Percentiles rank a stretch among this genome's conserved stretches.
Conservation (phyloP, 441 rosid genomes). For the Euphorbia celastroides region DNA sequence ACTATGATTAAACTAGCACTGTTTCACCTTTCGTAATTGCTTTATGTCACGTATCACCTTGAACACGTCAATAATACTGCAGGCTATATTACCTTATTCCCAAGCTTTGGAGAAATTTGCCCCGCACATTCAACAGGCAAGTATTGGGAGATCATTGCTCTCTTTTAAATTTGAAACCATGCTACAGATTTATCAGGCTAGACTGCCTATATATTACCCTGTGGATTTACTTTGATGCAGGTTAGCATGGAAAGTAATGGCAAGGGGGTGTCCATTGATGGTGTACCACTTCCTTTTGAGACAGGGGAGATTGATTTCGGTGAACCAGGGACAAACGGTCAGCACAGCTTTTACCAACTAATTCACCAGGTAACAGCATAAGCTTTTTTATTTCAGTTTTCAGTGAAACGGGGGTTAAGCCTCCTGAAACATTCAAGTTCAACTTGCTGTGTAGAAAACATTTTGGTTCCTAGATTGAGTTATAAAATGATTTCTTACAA, state of each 20-base stretch:
- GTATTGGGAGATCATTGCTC: slow-evolving; percentile 17
- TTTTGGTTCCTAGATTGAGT: not conserved
- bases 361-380: slow-evolving; percentile 72
- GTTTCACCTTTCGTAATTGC: slow-evolving; percentile 6
- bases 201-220: slow-evolving; percentile 8
- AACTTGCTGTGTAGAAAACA: not conserved
- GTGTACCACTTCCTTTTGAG: slow-evolving; percentile 70
- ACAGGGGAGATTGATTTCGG: slow-evolving; percentile 98
- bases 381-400: not conserved
- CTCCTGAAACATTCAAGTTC: not conserved
- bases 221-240: slow-evolving; percentile 32
- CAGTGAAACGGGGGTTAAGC: not conserved
- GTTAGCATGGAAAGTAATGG: slow-evolving; percentile 99
- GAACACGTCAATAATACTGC: slow-evolving; percentile 19
- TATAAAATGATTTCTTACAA: not conserved
- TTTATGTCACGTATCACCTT: not conserved
- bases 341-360: slow-evolving; percentile 97
- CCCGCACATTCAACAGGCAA: slow-evolving; percentile 95
- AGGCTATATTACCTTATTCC: slow-evolving; percentile 94
- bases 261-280: slow-evolving; percentile 95
- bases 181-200: slow-evolving; percentile 3
- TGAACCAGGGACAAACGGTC: slow-evolving; percentile 98
- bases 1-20: slow-evolving; percentile 5
- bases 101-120: slow-evolving; percentile 95
- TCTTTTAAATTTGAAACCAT: not conserved